These are phyloP conservation scores for Lipomyces japonicus DNA, from an alignment of 805 yeast genomes.

Conservation along the genomic window DNA sequence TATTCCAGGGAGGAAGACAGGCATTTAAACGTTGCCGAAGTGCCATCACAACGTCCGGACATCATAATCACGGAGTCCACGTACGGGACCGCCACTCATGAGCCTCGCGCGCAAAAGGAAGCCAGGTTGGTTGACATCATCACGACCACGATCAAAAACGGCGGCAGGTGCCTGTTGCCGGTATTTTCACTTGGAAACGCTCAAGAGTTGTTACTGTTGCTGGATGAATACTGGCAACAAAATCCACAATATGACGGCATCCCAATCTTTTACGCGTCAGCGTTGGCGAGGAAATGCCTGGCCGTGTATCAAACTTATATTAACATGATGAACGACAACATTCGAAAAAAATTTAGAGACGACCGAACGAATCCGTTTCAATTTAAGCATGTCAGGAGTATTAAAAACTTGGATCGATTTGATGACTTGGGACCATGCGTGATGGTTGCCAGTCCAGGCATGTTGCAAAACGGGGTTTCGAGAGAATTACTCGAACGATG, in stretches of 20 bases:
- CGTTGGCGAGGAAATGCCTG: conserved; percentile 91
- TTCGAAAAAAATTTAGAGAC: conserved; percentile 69
- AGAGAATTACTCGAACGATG: conserved; percentile 87
- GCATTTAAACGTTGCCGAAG: conserved; percentile 91
- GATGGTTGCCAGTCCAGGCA: conserved; percentile 95
- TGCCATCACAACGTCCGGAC: conserved; percentile 84
- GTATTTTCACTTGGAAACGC: conserved; percentile 97
- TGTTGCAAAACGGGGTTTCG: conserved; percentile 86
- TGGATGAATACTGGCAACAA: conserved; percentile 91
- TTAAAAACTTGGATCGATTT: conserved; percentile 74
- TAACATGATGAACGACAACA: conserved; percentile 93
- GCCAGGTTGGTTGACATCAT: conserved; percentile 72
- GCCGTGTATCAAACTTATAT: conserved; percentile 96
- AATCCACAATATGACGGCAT: conserved; percentile 78
- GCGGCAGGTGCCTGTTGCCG: conserved; percentile 89
- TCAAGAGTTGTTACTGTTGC: conserved; percentile 81
- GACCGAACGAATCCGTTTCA: conserved; percentile 85
- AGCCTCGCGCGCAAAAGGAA: conserved; percentile 84
- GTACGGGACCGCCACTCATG: conserved; percentile 96
- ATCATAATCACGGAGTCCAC: conserved; percentile 91
- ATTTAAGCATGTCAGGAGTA: conserved; percentile 76
- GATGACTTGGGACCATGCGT: conserved; percentile 96
- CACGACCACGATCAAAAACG: conserved; percentile 76
- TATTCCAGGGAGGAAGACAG: conserved; percentile 94
- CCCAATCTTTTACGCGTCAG: conserved; percentile 86